Conservation (phyloP, 495 filamentous ascomycete genomes). For the Penicillium canariense region DNA sequence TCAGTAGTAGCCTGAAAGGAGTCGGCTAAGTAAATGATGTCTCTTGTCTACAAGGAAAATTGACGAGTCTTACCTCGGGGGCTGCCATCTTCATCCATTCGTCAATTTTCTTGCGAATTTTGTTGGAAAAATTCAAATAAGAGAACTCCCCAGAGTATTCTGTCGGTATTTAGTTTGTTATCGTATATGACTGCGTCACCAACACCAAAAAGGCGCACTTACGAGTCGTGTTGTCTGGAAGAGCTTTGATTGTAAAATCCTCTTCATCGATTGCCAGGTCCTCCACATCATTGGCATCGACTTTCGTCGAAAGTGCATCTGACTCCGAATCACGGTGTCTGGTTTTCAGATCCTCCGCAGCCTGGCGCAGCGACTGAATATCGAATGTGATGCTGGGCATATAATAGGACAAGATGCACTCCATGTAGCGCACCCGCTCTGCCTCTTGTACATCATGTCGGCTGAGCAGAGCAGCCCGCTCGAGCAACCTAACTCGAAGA, state of each 20-base stretch:
- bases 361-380: slow-evolving; percentile 41
- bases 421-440: slow-evolving; percentile 46
- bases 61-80: slow-evolving; percentile 40
- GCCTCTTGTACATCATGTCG: slow-evolving; percentile 45
- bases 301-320: slow-evolving; percentile 32
- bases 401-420: slow-evolving; percentile 43
- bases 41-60: background rate
- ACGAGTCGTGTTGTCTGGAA: slow-evolving; percentile 50
- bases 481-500: slow-evolving; percentile 27
- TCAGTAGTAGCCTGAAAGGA: slow-evolving; percentile 36
- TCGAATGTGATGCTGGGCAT: slow-evolving; percentile 45
- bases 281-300: slow-evolving; percentile 41
- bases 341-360: slow-evolving; percentile 37
- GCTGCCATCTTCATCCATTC: slow-evolving; percentile 47
- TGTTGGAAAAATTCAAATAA: slow-evolving; percentile 51
- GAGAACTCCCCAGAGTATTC: slow-evolving; percentile 55
- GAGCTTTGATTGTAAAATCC: slow-evolving; percentile 46
- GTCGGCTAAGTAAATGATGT: slow-evolving; percentile 5
- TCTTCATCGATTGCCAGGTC: slow-evolving; percentile 46
- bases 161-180: slow-evolving; percentile 10
- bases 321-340: slow-evolving; percentile 40
- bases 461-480: slow-evolving; percentile 36
- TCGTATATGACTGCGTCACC: background rate
- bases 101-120: slow-evolving; percentile 48
- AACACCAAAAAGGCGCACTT: slow-evolving; percentile 10